Evolutionary conservation across 2,329 filamentous ascomycete genomes (phyloP), one percentile per base, ranked within the genome.

Genomic region (Ceratocystiopsis minuta): DNA sequence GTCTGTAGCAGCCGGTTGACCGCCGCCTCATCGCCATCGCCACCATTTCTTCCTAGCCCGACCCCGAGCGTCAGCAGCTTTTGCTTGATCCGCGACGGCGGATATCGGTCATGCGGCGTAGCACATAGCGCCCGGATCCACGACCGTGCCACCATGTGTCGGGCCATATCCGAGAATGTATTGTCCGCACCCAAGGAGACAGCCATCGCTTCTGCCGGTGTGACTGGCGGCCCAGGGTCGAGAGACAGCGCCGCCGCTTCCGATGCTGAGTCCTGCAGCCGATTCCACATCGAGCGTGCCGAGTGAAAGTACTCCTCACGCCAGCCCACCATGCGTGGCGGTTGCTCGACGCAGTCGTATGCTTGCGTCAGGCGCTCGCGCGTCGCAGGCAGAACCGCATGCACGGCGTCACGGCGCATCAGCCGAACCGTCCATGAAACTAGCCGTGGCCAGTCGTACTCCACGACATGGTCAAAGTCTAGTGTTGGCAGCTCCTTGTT

Each of bases 361-460:
- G 24, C 24, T 14, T 60, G 49, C 3, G 67, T 56, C 2, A 80
- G 54, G n/a, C 55, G 54, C 13, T 56, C 50, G 37, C 64, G 61
- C 1, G 63, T 63, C 3, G 54, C 53, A 2, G 73, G 74, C 2
- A 78, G 61, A 17, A 63, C 54, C 32, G 32, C 15, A 33, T 14
- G 32, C 32, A 14, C 32, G 32, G 13, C 13, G 42, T 66, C 60
- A 28, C 63, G 57, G 1, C 59, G 59, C 18, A 65, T 58, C 4
- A 72, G 68, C 17, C 66, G 62, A 48, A 73, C 60, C 1, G 76
- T 68, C 82, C 82, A 88, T 33, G 68, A 63, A 38, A 86, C 68
- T 6, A 87, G 57, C 5, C 55, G 57, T 11, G 63, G 58, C 80
- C 82, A 86, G 52, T 87, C 77, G 45, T 83, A 84, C 2, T 67